phyloP scores from a whole-genome alignment of 192 early-diverging fungal genomes.

The Rhizoclosmatium globosum region DNA sequence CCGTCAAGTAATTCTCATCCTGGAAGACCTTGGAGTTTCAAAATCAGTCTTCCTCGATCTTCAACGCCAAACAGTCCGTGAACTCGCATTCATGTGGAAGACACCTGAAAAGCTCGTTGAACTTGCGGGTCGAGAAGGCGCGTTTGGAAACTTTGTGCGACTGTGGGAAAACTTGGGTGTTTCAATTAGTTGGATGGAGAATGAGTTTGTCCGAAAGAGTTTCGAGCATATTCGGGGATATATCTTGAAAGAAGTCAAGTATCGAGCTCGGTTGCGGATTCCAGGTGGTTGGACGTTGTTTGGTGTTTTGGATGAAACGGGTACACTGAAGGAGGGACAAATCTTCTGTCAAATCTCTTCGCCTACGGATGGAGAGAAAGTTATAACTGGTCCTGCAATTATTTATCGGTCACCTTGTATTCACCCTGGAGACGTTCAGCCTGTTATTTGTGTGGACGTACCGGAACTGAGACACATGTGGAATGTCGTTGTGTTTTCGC shows the following conservation, averaged over 20 bases:
- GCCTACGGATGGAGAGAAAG: conserved; percentile 49
- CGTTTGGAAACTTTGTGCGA: conserved; percentile 32
- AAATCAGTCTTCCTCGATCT: conserved; percentile 63
- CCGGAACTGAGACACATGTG: conserved; percentile 45
- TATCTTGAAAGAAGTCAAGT: conserved; percentile 28
- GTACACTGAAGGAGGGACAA: conserved; percentile 36
- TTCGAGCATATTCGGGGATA: conserved; percentile 38
- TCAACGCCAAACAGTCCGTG: conserved; percentile 34
- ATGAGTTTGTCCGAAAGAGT: conserved; percentile 25
- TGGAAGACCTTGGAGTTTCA: conserved; percentile 64
- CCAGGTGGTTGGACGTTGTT: conserved; percentile 41
- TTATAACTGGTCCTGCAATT: conserved; percentile 43
- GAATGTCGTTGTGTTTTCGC: conserved; percentile 81
- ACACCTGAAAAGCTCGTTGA: conserved; percentile 6
- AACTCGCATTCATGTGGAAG: conserved; percentile 31
- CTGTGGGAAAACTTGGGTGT: conserved; percentile 25
- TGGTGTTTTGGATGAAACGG: conserved; percentile 58
- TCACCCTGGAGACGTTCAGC: conserved; percentile 55
- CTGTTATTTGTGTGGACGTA: conserved; percentile 39
- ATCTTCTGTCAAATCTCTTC: conserved; percentile 47
- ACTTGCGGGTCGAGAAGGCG: conserved; percentile 26
- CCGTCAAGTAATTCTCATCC: conserved; percentile 69
- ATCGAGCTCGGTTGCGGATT: conserved; percentile 49
- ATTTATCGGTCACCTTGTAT: conserved; percentile 42
- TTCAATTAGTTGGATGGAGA: background rate